Percentiles rank a stretch among this genome's conserved stretches.
Conservation (phyloP, 2,329 filamentous ascomycete species). For the Pestalotiopsis sp. region DNA sequence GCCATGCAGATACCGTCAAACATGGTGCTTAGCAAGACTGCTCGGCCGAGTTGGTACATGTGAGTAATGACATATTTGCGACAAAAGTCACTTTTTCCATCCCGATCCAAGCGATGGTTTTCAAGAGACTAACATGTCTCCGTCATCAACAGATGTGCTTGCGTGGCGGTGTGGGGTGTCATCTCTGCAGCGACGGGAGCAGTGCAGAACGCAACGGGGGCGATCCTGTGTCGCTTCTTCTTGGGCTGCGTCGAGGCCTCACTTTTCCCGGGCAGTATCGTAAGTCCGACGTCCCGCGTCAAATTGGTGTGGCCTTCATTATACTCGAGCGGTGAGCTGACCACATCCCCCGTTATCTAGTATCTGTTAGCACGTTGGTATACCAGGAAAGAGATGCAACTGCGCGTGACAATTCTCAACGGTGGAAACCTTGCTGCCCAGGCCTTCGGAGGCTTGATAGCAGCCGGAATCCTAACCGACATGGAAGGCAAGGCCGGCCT, state of each 20-base stretch:
- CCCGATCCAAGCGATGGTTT: too few relatives aligned
- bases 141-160: not conserved
- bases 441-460: constrained; percentile 39
- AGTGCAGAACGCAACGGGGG: constrained; percentile 38
- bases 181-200: constrained; percentile 44
- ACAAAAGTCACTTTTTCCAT: not conserved
- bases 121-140: not conserved
- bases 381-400: constrained; percentile 39
- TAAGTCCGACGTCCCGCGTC: not conserved
- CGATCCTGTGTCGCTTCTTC: constrained; percentile 38
- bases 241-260: constrained; percentile 17
- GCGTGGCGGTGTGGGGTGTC: constrained; percentile 39
- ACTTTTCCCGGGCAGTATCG: constrained; percentile 14
- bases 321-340: not conserved
- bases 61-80: not conserved
- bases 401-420: constrained; percentile 37
- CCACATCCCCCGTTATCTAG: not conserved
- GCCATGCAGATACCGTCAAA: constrained; percentile 40
- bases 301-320: too few relatives aligned
- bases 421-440: constrained; percentile 36
- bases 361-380: constrained; percentile 38
- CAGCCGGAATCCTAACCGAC: constrained; percentile 33
- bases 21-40: constrained; percentile 41
- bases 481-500: constrained; percentile 33
- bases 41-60: constrained; percentile 41